Base-by-base conservation (phyloP, 2,329 filamentous ascomycete species). In the Botrytis tulipae region DNA sequence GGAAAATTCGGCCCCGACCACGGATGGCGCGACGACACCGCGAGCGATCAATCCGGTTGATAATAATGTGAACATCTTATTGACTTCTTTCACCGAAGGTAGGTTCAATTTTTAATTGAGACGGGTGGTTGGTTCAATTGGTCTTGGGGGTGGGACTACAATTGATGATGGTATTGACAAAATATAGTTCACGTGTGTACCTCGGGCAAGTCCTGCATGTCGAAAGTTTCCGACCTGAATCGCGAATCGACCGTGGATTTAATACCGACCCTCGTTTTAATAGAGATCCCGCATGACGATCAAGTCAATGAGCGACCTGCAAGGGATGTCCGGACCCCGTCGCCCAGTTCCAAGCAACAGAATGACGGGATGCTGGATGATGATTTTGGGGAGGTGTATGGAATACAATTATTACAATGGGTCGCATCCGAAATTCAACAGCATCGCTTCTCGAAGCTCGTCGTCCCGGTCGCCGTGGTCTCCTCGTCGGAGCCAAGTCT, bases 261-360 rank as follows among this genome's bases (percentile, higher is more conserved):
- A 76, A 85, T 83, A 68, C 87, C 87, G n/a, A 86, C 86, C 9
- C 84, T 89, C 68, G 86, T 87, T 32, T 84, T 89, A 62, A 84
- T 88, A 77, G 86, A 88, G 78, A 84, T 88, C 51, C 84, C 84
- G 29, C 83, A 78, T 77, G 83, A 81, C 80, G 84, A 79, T 78
- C 82, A 76, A 79, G 80, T 77, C 46, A 74, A 73, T 46, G 76
- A 78, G 54, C 76, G 77, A 70, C 77, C 82, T 16, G 81, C 82
- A 32, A 75, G 79, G 48, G 79, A 80, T 32, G 73, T 78, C 37
- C 79, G 79, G 54, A 79, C 79, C 0, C 80, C 80, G 73, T 82
- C 77, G 67, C 81, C 74, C 48, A 80, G 70, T 66, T 80, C 77
- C 75, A 81, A 71, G 77, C 79, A 76, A 80, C 76, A 82, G 81